Conservation (phyloP, 108 stramenopile genomes). For the Hondaea fermentalgiana region DNA sequence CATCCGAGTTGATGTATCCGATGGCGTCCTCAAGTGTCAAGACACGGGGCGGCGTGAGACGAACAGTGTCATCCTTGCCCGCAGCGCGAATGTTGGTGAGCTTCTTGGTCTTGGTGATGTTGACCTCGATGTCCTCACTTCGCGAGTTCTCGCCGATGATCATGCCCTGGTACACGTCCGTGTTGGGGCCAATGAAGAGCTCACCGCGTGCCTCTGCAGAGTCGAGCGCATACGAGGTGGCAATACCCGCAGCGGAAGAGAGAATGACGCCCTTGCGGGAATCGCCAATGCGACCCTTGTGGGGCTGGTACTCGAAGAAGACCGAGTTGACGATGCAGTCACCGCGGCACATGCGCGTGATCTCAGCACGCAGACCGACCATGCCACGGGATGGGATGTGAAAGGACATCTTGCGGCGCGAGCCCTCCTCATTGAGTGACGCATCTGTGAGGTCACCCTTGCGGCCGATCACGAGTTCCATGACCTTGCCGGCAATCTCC, state of each 20-base stretch:
- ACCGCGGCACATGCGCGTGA: slow-evolving; percentile 83
- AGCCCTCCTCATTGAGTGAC: neutral
- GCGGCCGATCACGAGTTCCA: slow-evolving; percentile 79
- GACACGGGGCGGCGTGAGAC: slow-evolving; percentile 75
- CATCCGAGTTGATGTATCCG: slow-evolving; percentile 85
- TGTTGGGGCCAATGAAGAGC: slow-evolving; percentile 67
- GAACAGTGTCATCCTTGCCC: slow-evolving; percentile 81
- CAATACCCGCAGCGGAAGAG: slow-evolving; percentile 77
- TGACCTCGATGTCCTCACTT: slow-evolving; percentile 89
- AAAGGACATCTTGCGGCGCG: slow-evolving; percentile 59
- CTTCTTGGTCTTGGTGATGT: slow-evolving; percentile 88
- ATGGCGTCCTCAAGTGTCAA: slow-evolving; percentile 90
- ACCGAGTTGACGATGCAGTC: slow-evolving; percentile 88
- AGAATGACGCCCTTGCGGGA: slow-evolving; percentile 83
- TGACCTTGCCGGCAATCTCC: slow-evolving; percentile 77
- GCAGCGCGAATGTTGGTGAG: slow-evolving; percentile 96
- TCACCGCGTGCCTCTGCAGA: slow-evolving; percentile 88
- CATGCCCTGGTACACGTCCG: slow-evolving; percentile 89
- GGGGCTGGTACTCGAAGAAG: slow-evolving; percentile 82
- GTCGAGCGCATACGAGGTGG: slow-evolving; percentile 79
- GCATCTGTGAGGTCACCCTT: slow-evolving; percentile 73
- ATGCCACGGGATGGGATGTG: slow-evolving; percentile 94
- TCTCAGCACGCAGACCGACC: slow-evolving; percentile 81
- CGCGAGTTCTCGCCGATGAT: slow-evolving; percentile 96
- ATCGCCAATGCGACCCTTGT: slow-evolving; percentile 62